Conservation (phyloP, 169 alveolate genomes). For the Plasmodium billcollinsi region DNA sequence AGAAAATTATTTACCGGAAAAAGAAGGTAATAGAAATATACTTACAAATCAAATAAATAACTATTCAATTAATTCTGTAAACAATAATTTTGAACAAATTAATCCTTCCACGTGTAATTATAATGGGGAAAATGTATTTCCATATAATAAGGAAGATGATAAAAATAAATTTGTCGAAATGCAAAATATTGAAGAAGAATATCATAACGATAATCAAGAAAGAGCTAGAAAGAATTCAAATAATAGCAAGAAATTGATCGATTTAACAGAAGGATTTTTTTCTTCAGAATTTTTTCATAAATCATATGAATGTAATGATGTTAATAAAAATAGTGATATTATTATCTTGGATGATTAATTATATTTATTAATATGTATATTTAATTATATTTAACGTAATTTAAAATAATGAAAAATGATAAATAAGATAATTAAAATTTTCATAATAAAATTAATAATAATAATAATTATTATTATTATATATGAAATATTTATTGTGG, state of each 20-base stretch:
- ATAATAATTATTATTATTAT: too few species aligned
- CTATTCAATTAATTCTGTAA: background rate
- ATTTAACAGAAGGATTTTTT: slow-evolving; percentile 75
- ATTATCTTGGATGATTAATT: slow-evolving; percentile 67
- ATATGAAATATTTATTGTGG: too few species aligned
- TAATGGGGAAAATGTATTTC: background rate
- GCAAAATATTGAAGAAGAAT: background rate
- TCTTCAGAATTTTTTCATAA: slow-evolving; percentile 63
- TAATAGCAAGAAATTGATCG: slow-evolving; percentile 35
- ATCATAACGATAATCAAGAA: slow-evolving; percentile 1
- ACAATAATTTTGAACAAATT: background rate
- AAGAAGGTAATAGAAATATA: background rate
- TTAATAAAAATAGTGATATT: slow-evolving; percentile 34
- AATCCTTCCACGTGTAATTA: background rate
- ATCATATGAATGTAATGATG: slow-evolving; percentile 14
- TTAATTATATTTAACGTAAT: too few species aligned
- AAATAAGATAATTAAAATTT: too few species aligned
- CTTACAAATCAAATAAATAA: background rate
- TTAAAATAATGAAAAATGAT: too few species aligned
- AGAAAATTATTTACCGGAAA: background rate
- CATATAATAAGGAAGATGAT: background rate
- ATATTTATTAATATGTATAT: background rate
- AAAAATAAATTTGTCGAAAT: background rate
- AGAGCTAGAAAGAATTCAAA: slow-evolving; percentile 5
- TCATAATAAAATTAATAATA: too few species aligned